A percentile compares a stretch with the other conserved stretches of the same genome.
Conservation (phyloP, 202 grass and related monocot species). For the Cymbopogon flexuosus region DNA sequence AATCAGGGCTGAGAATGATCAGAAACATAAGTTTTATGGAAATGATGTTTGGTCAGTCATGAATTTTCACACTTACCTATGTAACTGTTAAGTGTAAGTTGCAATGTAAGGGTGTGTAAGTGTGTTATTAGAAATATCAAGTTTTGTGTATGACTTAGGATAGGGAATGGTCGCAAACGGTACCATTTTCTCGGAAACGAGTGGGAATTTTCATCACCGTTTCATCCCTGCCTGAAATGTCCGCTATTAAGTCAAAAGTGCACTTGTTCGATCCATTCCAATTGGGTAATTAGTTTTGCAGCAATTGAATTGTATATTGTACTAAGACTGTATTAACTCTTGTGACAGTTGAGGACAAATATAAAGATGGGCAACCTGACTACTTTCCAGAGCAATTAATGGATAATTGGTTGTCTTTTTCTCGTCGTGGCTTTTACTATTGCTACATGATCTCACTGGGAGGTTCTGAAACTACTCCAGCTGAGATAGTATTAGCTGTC, state of each 20-base stretch:
- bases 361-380: constrained; percentile 44
- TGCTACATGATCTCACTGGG: constrained; percentile 67
- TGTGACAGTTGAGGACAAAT: constrained; percentile 47
- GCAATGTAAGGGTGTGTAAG: neutral
- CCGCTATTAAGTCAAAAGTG: neutral
- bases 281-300: neutral
- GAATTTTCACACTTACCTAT: neutral
- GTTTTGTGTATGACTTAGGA: neutral
- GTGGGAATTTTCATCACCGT: neutral
- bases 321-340: constrained; percentile 24
- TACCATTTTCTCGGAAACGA: neutral
- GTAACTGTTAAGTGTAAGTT: neutral
- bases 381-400: constrained; percentile 71
- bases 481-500: constrained; percentile 55
- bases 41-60: neutral
- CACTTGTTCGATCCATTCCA: neutral
- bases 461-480: neutral
- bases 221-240: neutral
- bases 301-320: neutral
- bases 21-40: neutral
- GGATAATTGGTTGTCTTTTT: constrained; percentile 63
- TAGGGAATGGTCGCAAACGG: neutral
- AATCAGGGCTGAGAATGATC: neutral
- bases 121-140: neutral
- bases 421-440: constrained; percentile 48